A percentile compares a stretch with the other conserved stretches of the same genome.
Evolutionary conservation across 2,329 filamentous ascomycete species (phyloP).

Genomic region (Ploettnerulaceae sp.): DNA sequence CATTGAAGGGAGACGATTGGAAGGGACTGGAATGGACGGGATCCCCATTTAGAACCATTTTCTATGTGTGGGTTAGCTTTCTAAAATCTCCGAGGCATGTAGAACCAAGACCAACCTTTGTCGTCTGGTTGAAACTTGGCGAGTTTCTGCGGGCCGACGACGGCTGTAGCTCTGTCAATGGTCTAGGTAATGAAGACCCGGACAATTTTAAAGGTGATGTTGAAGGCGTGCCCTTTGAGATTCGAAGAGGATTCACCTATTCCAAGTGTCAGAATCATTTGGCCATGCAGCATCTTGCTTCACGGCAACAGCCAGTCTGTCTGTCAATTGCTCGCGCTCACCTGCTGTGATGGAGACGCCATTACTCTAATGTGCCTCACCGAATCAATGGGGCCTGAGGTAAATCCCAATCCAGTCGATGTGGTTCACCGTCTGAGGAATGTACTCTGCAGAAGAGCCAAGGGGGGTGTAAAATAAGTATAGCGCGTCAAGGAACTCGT

Average conservation of each 20-base stretch:
- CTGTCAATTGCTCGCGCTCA: not conserved
- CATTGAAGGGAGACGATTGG: conserved; percentile 71
- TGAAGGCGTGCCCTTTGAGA: conserved; percentile 62
- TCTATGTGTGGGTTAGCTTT: conserved; percentile 42
- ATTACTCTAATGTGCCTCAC: not conserved
- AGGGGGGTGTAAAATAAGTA: no score
- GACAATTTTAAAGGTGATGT: conserved; percentile 60
- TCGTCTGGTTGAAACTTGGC: conserved; percentile 75
- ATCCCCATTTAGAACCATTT: conserved; percentile 64
- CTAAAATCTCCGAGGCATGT: conserved; percentile 23
- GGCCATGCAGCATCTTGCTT: not conserved
- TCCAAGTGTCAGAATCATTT: not conserved
- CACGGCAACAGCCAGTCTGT: no score
- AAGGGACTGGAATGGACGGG: conserved; percentile 79
- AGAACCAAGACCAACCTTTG: conserved; percentile 50
- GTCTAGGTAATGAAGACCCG: conserved; percentile 55
- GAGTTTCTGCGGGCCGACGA: conserved; percentile 87
- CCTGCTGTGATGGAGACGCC: conserved; percentile 6
- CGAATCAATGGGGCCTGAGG: no score
- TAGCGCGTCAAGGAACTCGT: no score
- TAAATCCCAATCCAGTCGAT: no score
- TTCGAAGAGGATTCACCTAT: conserved; percentile 72
- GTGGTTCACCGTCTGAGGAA: no score
- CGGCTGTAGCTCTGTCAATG: conserved; percentile 84
- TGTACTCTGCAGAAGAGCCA: no score